A percentile compares a stretch with the other conserved stretches of the same genome.
These are phyloP conservation scores for Neckera pumila DNA, from an alignment of 225 moss, liverwort and hornwort species.

Conservation along the genomic window DNA sequence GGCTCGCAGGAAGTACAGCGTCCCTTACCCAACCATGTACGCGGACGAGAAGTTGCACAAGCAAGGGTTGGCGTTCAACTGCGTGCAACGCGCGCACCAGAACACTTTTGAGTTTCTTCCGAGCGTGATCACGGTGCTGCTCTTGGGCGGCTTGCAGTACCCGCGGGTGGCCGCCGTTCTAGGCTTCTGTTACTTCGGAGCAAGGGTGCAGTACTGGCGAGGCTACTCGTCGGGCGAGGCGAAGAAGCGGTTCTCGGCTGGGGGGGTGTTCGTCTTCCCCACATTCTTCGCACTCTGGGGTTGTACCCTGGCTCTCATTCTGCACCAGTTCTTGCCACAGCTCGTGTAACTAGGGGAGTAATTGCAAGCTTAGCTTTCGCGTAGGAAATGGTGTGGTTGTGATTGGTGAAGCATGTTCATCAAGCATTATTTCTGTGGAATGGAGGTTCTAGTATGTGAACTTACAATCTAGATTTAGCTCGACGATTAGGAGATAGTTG, in stretches of 20 bases:
- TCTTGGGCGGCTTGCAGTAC: background rate
- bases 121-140: background rate
- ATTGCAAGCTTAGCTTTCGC: background rate
- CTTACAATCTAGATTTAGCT: background rate
- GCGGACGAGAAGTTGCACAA: background rate
- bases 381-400: background rate
- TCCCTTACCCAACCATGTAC: background rate
- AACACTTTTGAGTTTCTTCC: background rate
- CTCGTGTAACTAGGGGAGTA: background rate
- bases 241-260: background rate
- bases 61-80: background rate
- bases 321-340: background rate
- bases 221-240: background rate
- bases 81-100: slow-evolving; percentile 1
- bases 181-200: background rate
- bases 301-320: background rate
- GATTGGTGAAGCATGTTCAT: background rate
- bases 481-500: background rate
- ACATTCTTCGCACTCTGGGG: background rate
- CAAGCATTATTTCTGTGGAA: background rate
- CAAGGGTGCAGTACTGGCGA: background rate
- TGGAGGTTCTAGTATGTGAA: background rate
- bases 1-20: background rate
- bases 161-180: background rate
- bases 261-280: background rate